Percentiles rank a stretch among this genome's conserved stretches.
Conservation (phyloP, 2,329 filamentous ascomycete species). For the Ceratocystis albifundus region DNA sequence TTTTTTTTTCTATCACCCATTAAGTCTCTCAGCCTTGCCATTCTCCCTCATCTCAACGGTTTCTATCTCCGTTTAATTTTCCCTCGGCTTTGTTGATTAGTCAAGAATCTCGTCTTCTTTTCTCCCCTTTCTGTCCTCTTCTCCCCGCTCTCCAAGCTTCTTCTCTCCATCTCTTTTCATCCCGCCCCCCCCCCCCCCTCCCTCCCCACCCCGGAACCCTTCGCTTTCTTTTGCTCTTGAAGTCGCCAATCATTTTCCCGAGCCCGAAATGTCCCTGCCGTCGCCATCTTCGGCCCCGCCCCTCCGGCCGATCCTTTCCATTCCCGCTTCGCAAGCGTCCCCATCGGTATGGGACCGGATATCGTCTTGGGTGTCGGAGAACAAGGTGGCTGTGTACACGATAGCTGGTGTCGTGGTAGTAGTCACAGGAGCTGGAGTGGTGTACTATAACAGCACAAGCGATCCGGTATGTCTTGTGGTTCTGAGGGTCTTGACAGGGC, state of each 20-base stretch:
- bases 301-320: conserved; percentile 22
- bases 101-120: not conserved
- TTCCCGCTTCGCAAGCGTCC: conserved; percentile 20
- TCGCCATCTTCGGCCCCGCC: conserved; percentile 21
- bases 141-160: not conserved
- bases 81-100: not conserved
- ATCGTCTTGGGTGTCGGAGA: conserved; percentile 83
- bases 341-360: conserved; percentile 74
- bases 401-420: conserved; percentile 90
- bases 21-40: not conserved
- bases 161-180: not conserved
- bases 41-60: not conserved
- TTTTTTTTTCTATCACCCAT: not conserved
- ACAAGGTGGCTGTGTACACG: conserved; percentile 92
- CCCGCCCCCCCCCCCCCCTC: not conserved
- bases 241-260: not conserved
- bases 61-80: not conserved
- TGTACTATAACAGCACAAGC: conserved; percentile 67
- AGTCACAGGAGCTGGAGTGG: conserved; percentile 77
- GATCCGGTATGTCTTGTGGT: conserved; percentile 39
- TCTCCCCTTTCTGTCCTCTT: not conserved
- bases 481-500: too few species aligned
- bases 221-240: not conserved
- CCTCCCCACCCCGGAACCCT: not conserved
- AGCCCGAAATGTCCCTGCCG: conserved; percentile 21